Evolutionary conservation across 306 rosid species (phyloP), one percentile per base, ranked within the genome.

Genomic region (Senna siamea): DNA sequence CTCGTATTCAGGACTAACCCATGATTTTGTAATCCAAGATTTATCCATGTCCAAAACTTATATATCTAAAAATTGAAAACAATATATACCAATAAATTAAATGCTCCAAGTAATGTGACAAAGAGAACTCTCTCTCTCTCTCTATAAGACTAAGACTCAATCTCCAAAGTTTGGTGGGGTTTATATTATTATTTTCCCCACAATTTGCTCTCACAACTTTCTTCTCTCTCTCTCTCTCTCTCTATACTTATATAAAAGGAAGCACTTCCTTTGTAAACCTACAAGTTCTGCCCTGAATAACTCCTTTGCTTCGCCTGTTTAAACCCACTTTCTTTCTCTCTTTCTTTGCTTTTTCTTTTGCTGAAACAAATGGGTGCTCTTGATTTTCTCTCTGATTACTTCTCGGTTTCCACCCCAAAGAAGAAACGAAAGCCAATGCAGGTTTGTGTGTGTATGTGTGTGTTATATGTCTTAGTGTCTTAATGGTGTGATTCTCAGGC

Each of bases 351-450:
- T 20, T 50, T 60, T 37, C n/a, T 14, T 67, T 70, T 47, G 10
- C 17, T 26, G 8, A 35, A 47, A 51, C n/a, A 78, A 63, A 93
- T 93, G 98, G 98, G 98, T 61, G 92, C 79, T 81, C 85, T 91
- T 34, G 94, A 88, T 76, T 73, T 80, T 68, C 81, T 89, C 51
- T 86, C 89, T 5, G 89, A 91, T 60, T 89, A 86, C 71, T 75
- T 91, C 69, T 52, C 83, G 8, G 71, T 82, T 20, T 81, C 86
- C 43, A 82, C 44, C 17, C 86, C 62, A 52, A 93, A 35, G 79
- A 89, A 82, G 88, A 93, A 89, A 70, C 81, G 89, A 70, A 93
- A 88, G 60, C 78, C 90, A 80, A 82, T 88, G 90, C 98, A 93
- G 98, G 98, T 90, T 79, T 23, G 1, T 19, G 19, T 58, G 51